Evolutionary conservation across 768 basidiomycete species (phyloP), one percentile per base, ranked within the genome.

Genomic region (Aureoboletus auriporus): DNA sequence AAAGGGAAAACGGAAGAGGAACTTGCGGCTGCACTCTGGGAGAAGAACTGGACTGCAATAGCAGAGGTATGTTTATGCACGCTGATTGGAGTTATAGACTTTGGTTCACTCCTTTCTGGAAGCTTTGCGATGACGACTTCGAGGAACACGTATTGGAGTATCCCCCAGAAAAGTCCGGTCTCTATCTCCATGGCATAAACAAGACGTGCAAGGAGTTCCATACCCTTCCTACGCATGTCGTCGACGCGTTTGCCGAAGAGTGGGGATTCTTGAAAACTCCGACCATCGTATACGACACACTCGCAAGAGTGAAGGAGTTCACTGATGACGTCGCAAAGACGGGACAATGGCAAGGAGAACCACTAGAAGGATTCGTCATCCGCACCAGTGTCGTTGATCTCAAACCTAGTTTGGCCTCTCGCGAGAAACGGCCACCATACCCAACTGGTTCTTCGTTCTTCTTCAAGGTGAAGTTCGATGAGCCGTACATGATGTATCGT

Each of bases 391-490:
- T 92, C 55, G 54, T 71, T 16, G 68, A 67, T 43, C 75, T 72
- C 4, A 76, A 73, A 26, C 63, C 61, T 2, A 59, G 52, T 7
- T 54, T 55, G 9, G 50, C 61, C 0, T 67, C 64, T 43, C 65
- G 58, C 27, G 60, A 58, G 39, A 60, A 51, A 46, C 57, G 64
- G 17, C 76, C 79, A 1, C 93, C 93, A 1, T 96, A 97, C 61
- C 65, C 75, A 0, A 68, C 83, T 1, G 90, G 86, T 28, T 82
- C 87, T 2, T 86, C 91, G 0, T 95, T 97, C 75, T 97, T 99
- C 78, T 98, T 96, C 83, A 99, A 99, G 64, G 78, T 98, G 71
- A 99, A 99, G 65, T 98, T 97, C 67, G 93, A 98, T 67, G 92
- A 98, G 62, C 95, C 95, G 3, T 99, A 99, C 65, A 84, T 97